Evolutionary conservation across 2,329 filamentous ascomycete species (phyloP).

Genomic region (Akanthomyces dipterigenus): DNA sequence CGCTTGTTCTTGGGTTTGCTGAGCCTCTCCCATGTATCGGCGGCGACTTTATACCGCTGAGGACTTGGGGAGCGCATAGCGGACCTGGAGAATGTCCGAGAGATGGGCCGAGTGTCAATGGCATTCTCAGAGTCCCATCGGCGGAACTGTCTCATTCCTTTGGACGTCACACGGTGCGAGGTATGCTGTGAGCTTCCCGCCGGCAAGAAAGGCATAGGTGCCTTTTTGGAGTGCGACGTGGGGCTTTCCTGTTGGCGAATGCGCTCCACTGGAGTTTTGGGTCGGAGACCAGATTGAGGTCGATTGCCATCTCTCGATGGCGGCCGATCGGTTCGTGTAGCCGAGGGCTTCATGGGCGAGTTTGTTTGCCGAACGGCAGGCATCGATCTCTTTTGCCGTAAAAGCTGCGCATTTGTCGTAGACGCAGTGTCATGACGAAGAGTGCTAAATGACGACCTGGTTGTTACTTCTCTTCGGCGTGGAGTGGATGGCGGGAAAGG

Average conservation of each 20-base stretch:
- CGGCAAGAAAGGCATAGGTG: slow-evolving; percentile 69
- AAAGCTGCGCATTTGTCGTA: slow-evolving; percentile 58
- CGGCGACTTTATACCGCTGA: slow-evolving; percentile 38
- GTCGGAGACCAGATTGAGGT: slow-evolving; percentile 47
- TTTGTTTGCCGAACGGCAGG: slow-evolving; percentile 50
- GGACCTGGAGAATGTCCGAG: slow-evolving; percentile 51
- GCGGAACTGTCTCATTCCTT: slow-evolving; percentile 62
- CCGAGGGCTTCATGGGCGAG: slow-evolving; percentile 43
- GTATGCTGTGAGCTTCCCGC: slow-evolving; percentile 66
- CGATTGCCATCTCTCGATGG: slow-evolving; percentile 52
- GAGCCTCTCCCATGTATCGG: slow-evolving; percentile 56
- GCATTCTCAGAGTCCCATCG: slow-evolving; percentile 76
- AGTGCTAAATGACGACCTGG: slow-evolving; percentile 47
- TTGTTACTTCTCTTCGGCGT: slow-evolving; percentile 51
- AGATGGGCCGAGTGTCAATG: slow-evolving; percentile 50
- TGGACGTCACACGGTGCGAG: slow-evolving; percentile 71
- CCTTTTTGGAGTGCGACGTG: slow-evolving; percentile 48
- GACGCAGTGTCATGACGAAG: slow-evolving; percentile 50
- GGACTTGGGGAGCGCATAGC: slow-evolving; percentile 56
- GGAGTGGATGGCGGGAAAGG: slow-evolving; percentile 53
- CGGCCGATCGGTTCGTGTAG: slow-evolving; percentile 48
- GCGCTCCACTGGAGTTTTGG: slow-evolving; percentile 67
- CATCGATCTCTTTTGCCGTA: slow-evolving; percentile 59
- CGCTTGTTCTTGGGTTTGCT: slow-evolving; percentile 56
- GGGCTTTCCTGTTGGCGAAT: slow-evolving; percentile 44